Evolutionary conservation across 208 protist species (phyloP).

Genomic region (Leishmania mexicana): DNA sequence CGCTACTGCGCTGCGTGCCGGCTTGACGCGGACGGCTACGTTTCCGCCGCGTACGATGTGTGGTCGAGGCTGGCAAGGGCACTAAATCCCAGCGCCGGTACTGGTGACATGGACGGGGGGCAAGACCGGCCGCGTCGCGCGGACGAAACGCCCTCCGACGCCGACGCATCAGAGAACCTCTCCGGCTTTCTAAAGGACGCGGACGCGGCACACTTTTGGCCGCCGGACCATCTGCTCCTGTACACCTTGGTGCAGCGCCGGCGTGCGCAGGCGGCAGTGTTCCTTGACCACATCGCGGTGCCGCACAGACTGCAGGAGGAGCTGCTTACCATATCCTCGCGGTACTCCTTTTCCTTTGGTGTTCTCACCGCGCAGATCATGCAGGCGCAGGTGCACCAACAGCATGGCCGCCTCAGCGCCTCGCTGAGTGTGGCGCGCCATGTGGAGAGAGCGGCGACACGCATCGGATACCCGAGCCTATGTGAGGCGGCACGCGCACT

Average conservation of each 20-base stretch:
- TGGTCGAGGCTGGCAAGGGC: constrained; percentile 39
- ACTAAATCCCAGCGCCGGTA: constrained; percentile 19
- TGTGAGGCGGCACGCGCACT: constrained; percentile 16
- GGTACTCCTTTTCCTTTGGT: constrained; percentile 63
- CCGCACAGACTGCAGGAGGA: constrained; percentile 29
- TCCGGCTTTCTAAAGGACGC: neutral
- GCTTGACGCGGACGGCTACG: constrained; percentile 49
- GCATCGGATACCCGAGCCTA: constrained; percentile 47
- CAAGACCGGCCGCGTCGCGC: neutral
- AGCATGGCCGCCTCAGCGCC: constrained; percentile 38
- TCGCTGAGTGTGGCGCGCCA: constrained; percentile 32
- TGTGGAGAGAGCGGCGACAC: constrained; percentile 32
- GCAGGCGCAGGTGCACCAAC: constrained; percentile 39
- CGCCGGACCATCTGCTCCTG: constrained; percentile 76
- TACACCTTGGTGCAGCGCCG: constrained; percentile 59
- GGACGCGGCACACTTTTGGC: constrained; percentile 37
- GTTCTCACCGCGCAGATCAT: constrained; percentile 64
- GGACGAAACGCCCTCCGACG: neutral
- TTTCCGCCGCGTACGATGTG: constrained; percentile 62
- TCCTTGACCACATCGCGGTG: constrained; percentile 45
- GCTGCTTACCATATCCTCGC: constrained; percentile 45
- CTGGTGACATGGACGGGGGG: constrained; percentile 5
- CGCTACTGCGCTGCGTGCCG: constrained; percentile 53
- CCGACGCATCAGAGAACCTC: neutral
- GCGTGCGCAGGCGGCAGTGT: constrained; percentile 57